phyloP scores from a whole-genome alignment of 2,329 filamentous ascomycete genomes.

The Cladosporium colombiae region DNA sequence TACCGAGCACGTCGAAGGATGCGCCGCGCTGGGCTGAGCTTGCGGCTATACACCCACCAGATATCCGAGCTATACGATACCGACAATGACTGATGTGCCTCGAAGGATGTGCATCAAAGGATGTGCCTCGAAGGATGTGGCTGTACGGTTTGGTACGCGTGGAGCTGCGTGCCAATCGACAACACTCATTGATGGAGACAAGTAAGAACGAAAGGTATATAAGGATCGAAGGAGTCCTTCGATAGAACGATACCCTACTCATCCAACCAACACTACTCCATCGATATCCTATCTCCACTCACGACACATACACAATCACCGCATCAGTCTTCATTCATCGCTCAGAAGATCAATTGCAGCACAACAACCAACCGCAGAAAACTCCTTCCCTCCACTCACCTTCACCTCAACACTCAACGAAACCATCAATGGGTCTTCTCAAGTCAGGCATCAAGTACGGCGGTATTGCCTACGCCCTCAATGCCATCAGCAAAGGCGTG shows the following conservation, averaged over 20 bases:
- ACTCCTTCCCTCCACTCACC: background rate
- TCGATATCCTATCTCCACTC: background rate
- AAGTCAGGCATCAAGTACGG: conserved; percentile 6
- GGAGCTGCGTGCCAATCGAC: background rate
- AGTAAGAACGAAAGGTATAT: background rate
- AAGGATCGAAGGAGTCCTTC: background rate
- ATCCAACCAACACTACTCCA: background rate
- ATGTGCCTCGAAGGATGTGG: background rate
- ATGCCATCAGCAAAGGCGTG: conserved; percentile 5
- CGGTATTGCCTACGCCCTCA: conserved; percentile 10
- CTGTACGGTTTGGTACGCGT: background rate
- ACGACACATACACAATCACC: background rate
- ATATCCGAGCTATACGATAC: background rate
- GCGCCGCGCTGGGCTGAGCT: background rate
- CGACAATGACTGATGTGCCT: background rate
- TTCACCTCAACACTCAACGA: background rate
- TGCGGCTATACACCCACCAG: background rate
- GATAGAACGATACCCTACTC: background rate
- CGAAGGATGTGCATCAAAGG: background rate
- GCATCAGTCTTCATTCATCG: background rate
- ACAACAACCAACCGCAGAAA: background rate
- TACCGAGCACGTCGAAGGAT: background rate
- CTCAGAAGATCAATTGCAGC: background rate
- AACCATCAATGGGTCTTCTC: conserved; percentile 3
- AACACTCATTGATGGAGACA: background rate